Evolutionary conservation across 768 basidiomycete species (phyloP).

Genomic region (Cyclocybe cylindracea): DNA sequence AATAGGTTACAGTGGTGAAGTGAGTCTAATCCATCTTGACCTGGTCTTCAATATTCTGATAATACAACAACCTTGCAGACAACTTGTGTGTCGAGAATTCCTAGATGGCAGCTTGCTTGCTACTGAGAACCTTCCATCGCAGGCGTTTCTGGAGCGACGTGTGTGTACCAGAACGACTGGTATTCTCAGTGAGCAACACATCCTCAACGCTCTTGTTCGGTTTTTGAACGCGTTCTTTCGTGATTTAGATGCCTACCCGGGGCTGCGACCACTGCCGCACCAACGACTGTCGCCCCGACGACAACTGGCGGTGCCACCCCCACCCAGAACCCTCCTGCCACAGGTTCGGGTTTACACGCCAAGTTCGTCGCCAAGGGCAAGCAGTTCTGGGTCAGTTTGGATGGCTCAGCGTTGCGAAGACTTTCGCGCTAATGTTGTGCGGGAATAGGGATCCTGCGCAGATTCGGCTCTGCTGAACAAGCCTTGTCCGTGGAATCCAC

Average conservation of each 20-base stretch:
- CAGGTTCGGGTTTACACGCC: slow-evolving; percentile 16
- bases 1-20: slow-evolving; percentile 33
- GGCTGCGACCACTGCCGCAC: slow-evolving; percentile 1
- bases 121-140: neutral
- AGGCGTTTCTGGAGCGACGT: slow-evolving; percentile 34
- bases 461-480: slow-evolving; percentile 27
- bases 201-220: too few relatives aligned
- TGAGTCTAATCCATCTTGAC: slow-evolving; percentile 10
- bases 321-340: too few relatives aligned
- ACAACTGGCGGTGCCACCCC: slow-evolving; percentile 6
- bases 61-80: slow-evolving; percentile 11
- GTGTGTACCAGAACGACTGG: slow-evolving; percentile 28
- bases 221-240: neutral
- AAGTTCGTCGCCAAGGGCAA: slow-evolving; percentile 28
- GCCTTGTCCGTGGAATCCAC: slow-evolving; percentile 15
- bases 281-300: neutral
- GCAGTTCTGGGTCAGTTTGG: slow-evolving; percentile 26
- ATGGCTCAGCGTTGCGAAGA: neutral
- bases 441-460: slow-evolving; percentile 26
- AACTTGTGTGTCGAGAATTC: slow-evolving; percentile 16
- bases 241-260: slow-evolving; percentile 19
- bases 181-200: slow-evolving; percentile 21
- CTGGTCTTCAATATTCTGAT: too few relatives aligned
- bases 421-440: neutral
- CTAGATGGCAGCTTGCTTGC: too few relatives aligned